Percentiles rank a stretch among this genome's conserved stretches.
Conservation (phyloP, 805 yeast genomes). For the Saturnispora hagleri region DNA sequence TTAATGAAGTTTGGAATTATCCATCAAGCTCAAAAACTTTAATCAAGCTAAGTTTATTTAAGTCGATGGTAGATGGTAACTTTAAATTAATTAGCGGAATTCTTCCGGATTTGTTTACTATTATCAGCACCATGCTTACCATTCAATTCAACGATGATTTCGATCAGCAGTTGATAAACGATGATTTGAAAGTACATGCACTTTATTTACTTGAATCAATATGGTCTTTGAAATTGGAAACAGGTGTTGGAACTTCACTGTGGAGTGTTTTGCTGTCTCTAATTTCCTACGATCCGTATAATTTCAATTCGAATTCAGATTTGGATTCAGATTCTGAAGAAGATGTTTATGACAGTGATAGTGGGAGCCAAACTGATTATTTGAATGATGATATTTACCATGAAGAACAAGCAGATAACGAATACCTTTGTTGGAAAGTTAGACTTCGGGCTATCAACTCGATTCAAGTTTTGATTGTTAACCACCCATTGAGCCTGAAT, state of each 20-base stretch:
- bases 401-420: constrained; percentile 29
- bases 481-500: constrained; percentile 31
- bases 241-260: not conserved
- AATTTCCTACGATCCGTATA: constrained; percentile 39
- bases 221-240: not conserved
- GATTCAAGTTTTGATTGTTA: constrained; percentile 30
- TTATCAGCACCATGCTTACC: constrained; percentile 13
- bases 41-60: not conserved
- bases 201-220: constrained; percentile 28
- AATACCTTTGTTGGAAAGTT: constrained; percentile 40
- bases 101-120: constrained; percentile 9
- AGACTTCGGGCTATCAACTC: constrained; percentile 43
- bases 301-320: constrained; percentile 25
- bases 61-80: constrained; percentile 14
- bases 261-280: constrained; percentile 19
- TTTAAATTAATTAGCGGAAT: constrained; percentile 16
- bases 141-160: constrained; percentile 26
- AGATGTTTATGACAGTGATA: constrained; percentile 26
- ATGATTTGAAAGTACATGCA: constrained; percentile 40
- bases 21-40: not conserved
- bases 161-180: constrained; percentile 25
- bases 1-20: not conserved
- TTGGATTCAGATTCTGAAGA: constrained; percentile 16
- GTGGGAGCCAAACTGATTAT: constrained; percentile 34
- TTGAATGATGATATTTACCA: constrained; percentile 37